Percentiles rank a stretch among this genome's conserved stretches.
phyloP scores from a whole-genome alignment of 2,329 filamentous ascomycete genomes.

The Ceratocystis cacaofunesta region DNA sequence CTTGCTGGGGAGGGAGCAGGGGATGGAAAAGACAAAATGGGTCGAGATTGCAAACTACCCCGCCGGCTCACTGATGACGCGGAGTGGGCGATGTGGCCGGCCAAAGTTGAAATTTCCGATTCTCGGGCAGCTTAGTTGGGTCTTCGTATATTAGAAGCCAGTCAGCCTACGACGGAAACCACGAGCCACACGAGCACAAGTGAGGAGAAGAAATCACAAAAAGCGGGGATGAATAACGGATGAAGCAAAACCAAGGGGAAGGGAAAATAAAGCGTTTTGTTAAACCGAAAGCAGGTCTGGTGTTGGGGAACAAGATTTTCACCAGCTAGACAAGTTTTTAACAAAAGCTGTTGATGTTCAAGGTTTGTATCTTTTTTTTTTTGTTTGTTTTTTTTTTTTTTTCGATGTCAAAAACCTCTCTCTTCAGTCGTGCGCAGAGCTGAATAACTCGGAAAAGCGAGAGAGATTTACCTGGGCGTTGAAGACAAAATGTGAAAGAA shows the following conservation, averaged over 20 bases:
- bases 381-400: neutral
- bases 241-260: neutral
- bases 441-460: neutral
- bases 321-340: neutral
- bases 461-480: neutral
- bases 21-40: neutral
- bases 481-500: neutral
- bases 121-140: neutral
- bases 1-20: neutral
- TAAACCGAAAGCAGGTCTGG: neutral
- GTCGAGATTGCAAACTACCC: neutral
- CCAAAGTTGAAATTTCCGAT: neutral
- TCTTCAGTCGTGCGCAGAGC: neutral
- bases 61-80: neutral
- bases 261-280: neutral
- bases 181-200: neutral
- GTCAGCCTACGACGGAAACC: neutral
- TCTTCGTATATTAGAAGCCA: neutral
- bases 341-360: neutral
- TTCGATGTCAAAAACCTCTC: neutral
- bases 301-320: neutral
- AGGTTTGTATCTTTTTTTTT: neutral
- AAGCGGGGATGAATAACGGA: neutral
- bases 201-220: slow-evolving; percentile 5
- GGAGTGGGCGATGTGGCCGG: neutral